These are phyloP conservation scores for Diplodia intermedia DNA, from an alignment of 2,329 filamentous ascomycete genomes.

Conservation along the genomic window DNA sequence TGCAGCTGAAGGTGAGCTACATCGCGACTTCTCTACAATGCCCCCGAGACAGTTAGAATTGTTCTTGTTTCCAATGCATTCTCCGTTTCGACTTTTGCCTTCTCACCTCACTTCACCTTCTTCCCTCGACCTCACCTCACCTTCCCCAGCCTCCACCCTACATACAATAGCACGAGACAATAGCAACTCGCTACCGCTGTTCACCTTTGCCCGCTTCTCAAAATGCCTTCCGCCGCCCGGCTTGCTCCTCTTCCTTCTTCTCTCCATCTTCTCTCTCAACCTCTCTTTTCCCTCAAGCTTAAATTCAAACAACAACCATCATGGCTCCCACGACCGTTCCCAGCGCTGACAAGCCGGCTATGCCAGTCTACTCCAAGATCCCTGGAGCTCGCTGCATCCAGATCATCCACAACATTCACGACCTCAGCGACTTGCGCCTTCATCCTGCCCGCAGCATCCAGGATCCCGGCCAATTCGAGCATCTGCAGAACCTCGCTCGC, in stretches of 20 bases:
- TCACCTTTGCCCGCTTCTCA: neutral
- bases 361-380: neutral
- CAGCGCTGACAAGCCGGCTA: neutral
- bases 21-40: neutral
- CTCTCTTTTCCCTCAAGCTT: neutral
- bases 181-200: neutral
- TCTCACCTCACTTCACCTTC: conserved; percentile 2
- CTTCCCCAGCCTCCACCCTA: neutral
- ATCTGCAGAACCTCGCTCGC: conserved; percentile 34
- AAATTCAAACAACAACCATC: neutral
- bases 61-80: neutral
- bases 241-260: conserved; percentile 3
- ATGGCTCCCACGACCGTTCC: conserved; percentile 7
- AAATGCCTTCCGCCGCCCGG: neutral
- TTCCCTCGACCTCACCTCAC: too few relatives aligned
- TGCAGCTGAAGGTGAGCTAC: conserved; percentile 8
- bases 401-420: conserved; percentile 10
- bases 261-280: conserved; percentile 4
- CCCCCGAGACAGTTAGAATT: neutral
- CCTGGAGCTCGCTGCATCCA: conserved; percentile 1
- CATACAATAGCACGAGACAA: neutral
- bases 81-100: neutral
- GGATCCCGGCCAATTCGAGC: conserved; percentile 22
- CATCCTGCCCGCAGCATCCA: conserved; percentile 12
- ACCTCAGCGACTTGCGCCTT: conserved; percentile 15